phyloP scores from a whole-genome alignment of 768 basidiomycete genomes.

The Tremella yokohamensis region DNA sequence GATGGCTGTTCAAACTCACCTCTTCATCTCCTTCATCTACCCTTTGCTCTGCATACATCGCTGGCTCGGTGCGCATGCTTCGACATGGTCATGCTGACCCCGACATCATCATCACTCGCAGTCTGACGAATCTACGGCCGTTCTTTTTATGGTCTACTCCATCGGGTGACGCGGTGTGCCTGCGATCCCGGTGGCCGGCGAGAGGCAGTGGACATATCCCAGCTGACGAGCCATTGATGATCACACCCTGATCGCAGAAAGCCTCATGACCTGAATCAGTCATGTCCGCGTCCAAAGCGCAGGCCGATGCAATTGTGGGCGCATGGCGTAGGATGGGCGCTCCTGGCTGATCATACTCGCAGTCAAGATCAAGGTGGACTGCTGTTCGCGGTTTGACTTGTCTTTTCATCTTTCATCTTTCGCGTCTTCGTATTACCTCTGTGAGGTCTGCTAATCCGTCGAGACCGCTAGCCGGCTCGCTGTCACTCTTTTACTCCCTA shows the following conservation, averaged over 20 bases:
- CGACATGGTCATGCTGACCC: too few relatives aligned
- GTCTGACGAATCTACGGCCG: too few relatives aligned
- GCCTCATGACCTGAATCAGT: background rate
- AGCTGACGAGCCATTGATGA: conserved; percentile 5
- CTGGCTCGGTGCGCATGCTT: too few relatives aligned
- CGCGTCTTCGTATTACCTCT: background rate
- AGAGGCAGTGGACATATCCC: background rate
- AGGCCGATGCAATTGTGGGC: background rate
- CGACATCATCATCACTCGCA: too few relatives aligned
- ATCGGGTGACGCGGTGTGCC: too few relatives aligned
- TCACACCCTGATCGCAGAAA: background rate
- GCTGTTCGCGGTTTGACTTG: background rate
- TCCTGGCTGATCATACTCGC: background rate
- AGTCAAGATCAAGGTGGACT: background rate
- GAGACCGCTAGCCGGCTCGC: background rate
- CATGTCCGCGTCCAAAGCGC: conserved; percentile 1
- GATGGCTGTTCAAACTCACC: too few relatives aligned
- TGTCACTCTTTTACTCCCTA: background rate
- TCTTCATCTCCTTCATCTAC: too few relatives aligned
- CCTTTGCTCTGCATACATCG: too few relatives aligned
- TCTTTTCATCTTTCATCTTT: conserved; percentile 3
- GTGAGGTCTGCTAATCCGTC: conserved; percentile 3
- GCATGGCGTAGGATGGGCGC: too few relatives aligned
- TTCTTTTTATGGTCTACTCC: too few relatives aligned
- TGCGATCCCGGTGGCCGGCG: too few relatives aligned